Base-by-base conservation (phyloP, 768 basidiomycete species). In the Candolleomyces aberdarensis region DNA sequence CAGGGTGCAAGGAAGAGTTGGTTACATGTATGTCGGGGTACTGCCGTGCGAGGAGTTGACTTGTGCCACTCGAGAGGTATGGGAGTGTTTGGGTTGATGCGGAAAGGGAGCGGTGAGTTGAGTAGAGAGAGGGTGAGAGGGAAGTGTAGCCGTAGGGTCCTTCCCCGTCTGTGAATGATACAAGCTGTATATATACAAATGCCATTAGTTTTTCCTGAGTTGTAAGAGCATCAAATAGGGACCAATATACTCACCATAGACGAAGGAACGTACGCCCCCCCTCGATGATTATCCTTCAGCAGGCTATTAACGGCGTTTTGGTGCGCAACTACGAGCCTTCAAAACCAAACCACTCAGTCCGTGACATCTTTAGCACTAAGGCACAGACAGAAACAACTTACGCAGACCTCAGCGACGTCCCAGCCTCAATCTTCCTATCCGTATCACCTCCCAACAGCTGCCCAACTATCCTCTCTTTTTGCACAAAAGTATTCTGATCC, bases 41-140 rank as follows among this genome's bases (percentile, higher is more conserved):
- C 7, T 64, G 64, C n/a, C 74, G 71, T 14, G 77, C 77, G 15
- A 78, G 66, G 14, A 69, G 65, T 2, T 36, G 32, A 32, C 32
- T 36, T 14, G 69, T 63, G 1, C 72, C 75, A 6, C 80, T 80
- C 5, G 67, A 70, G 19, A 82, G 73, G 65, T 80, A 80, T 1
- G 78, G 76, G 1, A 80, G 71, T 15, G 79, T 66, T 59, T 77
- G 76, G 48, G 67, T 70, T 0, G 79, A 76, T 56, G 78, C 79
- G 2, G 76, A 72, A n/a, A 73, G 52, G 8, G 70, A 77, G 0
- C 75, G 74, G 22, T 73, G 69, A 52, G 71, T 66, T 2, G 71
- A 74, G 53, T 78, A 78, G 19, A 62, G 63, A 0, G 63, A 58
- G 26, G 70, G 60, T 3, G 74, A 76, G 8, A 81, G 67, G 32